Percentiles rank a stretch among this genome's conserved stretches.
Conservation (phyloP, 306 rosid species). For the Castanopsis chinensis region DNA sequence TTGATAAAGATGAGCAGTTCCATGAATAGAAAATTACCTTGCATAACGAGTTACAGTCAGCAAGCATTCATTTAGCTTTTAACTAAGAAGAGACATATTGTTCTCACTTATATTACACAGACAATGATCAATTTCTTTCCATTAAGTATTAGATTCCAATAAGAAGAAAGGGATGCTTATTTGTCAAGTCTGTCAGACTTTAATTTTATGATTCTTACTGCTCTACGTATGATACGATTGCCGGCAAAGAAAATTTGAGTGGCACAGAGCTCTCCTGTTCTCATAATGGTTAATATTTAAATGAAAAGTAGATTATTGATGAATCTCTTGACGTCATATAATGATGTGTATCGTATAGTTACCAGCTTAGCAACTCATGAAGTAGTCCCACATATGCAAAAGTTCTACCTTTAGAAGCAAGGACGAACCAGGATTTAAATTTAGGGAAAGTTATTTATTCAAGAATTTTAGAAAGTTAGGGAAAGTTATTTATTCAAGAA, state of each 20-base stretch:
- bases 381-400: slow-evolving; percentile 7
- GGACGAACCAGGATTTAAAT: too few relatives aligned
- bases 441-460: too few relatives aligned
- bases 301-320: not conserved
- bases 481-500: too few relatives aligned
- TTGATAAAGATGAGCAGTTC: not conserved
- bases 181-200: slow-evolving; percentile 22
- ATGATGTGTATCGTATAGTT: slow-evolving; percentile 1
- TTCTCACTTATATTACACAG: slow-evolving; percentile 19
- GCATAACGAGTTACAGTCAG: slow-evolving; percentile 2
- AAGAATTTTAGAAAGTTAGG: too few relatives aligned
- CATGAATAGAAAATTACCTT: not conserved
- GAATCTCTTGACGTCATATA: slow-evolving; percentile 11
- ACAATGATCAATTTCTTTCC: not conserved
- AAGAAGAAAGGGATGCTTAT: slow-evolving; percentile 8
- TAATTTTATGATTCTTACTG: slow-evolving; percentile 9
- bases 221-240: not conserved
- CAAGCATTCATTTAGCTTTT: slow-evolving; percentile 23
- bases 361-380: slow-evolving; percentile 22
- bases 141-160: slow-evolving; percentile 38
- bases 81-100: slow-evolving; percentile 45
- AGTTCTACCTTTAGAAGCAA: not conserved
- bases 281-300: slow-evolving; percentile 1
- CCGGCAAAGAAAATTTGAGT: slow-evolving; percentile 7
- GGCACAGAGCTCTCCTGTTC: slow-evolving; percentile 3